Evolutionary conservation across 2,329 filamentous ascomycete genomes (phyloP).

Genomic region (Claviceps digitariae): DNA sequence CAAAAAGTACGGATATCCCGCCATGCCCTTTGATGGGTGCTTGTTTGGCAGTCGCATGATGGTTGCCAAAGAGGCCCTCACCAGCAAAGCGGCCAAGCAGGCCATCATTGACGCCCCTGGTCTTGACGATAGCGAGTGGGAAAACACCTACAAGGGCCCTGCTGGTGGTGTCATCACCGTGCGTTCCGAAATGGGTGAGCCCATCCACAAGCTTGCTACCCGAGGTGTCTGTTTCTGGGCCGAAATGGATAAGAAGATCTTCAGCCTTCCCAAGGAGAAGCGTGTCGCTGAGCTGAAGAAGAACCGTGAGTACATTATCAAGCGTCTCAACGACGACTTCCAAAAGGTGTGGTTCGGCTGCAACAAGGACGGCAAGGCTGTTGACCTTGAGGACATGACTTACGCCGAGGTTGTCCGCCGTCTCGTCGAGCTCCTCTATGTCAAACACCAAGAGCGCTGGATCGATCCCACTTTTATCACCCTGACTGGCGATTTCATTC

Average conservation of each 20-base stretch:
- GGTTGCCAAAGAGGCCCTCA: slow-evolving; percentile 86
- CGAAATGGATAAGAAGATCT: slow-evolving; percentile 98
- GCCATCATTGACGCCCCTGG: slow-evolving; percentile 79
- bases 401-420: slow-evolving; percentile 78
- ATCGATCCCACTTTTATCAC: slow-evolving; percentile 74
- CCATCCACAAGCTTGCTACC: slow-evolving; percentile 96
- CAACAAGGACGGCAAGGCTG: slow-evolving; percentile 65
- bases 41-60: slow-evolving; percentile 89
- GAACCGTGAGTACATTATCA: slow-evolving; percentile 80
- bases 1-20: slow-evolving; percentile 71
- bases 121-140: slow-evolving; percentile 72
- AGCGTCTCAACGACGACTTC: slow-evolving; percentile 91
- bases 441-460: slow-evolving; percentile 83
- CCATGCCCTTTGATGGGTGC: slow-evolving; percentile 90
- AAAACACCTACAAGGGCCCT: slow-evolving; percentile 82
- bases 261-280: slow-evolving; percentile 90
- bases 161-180: slow-evolving; percentile 94
- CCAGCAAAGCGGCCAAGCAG: slow-evolving; percentile 75
- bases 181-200: slow-evolving; percentile 97
- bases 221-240: slow-evolving; percentile 94
- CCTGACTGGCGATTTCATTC: slow-evolving; percentile 89
- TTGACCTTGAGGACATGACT: slow-evolving; percentile 92
- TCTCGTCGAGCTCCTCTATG: slow-evolving; percentile 81
- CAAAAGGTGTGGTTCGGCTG: slow-evolving; percentile 95
- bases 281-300: slow-evolving; percentile 78